Evolutionary conservation across 148 eudicot genomes (phyloP).

Genomic region (Limonium bicolor): DNA sequence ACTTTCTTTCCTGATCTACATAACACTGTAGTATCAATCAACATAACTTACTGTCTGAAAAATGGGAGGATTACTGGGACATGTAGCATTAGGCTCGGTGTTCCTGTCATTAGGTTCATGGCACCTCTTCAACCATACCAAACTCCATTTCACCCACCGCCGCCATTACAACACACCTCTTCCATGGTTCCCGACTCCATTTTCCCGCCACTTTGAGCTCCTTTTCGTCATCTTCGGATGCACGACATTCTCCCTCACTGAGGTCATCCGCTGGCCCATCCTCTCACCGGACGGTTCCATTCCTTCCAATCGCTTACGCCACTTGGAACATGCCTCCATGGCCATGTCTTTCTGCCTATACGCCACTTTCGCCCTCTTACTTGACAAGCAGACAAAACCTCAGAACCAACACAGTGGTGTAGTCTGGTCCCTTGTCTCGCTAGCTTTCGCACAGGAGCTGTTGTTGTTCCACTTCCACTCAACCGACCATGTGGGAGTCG

Average conservation of each 20-base stretch:
- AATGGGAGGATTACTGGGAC: conserved; percentile 20
- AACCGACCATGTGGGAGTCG: conserved; percentile 60
- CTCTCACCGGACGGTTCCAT: conserved; percentile 21
- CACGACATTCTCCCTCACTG: conserved; percentile 13
- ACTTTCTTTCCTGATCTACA: no score
- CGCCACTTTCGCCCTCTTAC: conserved; percentile 14
- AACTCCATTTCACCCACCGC: conserved; percentile 12
- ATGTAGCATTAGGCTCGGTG: conserved; percentile 13
- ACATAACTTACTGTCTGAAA: no score
- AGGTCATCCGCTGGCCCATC: conserved; percentile 11
- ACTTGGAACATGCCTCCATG: conserved; percentile 19
- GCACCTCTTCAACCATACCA: conserved; percentile 22
- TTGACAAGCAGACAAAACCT: no score
- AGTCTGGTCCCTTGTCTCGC: no score
- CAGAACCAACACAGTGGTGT: no score
- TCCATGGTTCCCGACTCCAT: conserved; percentile 27
- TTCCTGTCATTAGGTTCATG: conserved; percentile 18
- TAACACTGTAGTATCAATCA: no score
- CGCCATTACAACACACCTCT: conserved; percentile 9
- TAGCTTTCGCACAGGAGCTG: no score
- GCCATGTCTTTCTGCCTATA: conserved; percentile 17
- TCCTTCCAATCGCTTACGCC: conserved; percentile 17
- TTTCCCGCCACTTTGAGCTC: conserved; percentile 20
- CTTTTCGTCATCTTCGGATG: conserved; percentile 15
- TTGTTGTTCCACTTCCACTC: conserved; percentile 40